These are phyloP conservation scores for Elaeis guineensis DNA, from an alignment of 176 grass and related monocot genomes.

Conservation along the genomic window DNA sequence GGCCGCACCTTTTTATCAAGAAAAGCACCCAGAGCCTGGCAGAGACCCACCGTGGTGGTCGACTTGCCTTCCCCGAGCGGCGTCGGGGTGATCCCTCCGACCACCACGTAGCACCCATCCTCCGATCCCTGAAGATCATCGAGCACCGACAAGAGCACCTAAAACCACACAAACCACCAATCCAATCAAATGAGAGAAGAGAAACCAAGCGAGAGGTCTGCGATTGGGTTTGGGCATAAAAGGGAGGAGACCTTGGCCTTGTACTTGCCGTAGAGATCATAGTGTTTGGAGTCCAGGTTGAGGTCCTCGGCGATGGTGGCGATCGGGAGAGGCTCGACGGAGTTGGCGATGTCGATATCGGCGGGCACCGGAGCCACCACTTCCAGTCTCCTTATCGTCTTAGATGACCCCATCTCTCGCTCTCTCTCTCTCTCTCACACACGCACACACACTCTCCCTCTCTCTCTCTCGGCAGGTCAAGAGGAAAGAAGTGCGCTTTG, in stretches of 20 bases:
- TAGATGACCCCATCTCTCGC: constrained; percentile 20
- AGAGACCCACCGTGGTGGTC: constrained; percentile 80
- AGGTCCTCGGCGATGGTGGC: constrained; percentile 59
- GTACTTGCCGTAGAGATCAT: constrained; percentile 93
- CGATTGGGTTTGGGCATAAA: not conserved
- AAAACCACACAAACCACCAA: constrained; percentile 8
- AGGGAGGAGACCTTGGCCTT: constrained; percentile 71
- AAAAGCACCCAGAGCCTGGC: constrained; percentile 86
- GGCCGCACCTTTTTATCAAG: constrained; percentile 77
- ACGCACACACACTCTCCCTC: not conserved
- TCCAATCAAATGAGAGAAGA: not conserved
- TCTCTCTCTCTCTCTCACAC: not conserved
- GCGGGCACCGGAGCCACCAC: constrained; percentile 77
- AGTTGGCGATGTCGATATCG: constrained; percentile 96
- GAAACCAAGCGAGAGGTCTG: not conserved
- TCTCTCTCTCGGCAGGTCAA: not conserved
- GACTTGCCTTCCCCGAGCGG: constrained; percentile 94
- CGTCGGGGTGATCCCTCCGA: constrained; percentile 86
- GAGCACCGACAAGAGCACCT: constrained; percentile 28
- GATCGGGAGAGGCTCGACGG: constrained; percentile 70
- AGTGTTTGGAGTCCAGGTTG: constrained; percentile 60
- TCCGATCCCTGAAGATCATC: constrained; percentile 52
- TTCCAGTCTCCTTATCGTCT: constrained; percentile 69
- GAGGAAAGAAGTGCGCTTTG: no score
- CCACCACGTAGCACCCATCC: constrained; percentile 89